Conservation (phyloP, 495 filamentous ascomycete species). For the Aspergillus saccharolyticus region DNA sequence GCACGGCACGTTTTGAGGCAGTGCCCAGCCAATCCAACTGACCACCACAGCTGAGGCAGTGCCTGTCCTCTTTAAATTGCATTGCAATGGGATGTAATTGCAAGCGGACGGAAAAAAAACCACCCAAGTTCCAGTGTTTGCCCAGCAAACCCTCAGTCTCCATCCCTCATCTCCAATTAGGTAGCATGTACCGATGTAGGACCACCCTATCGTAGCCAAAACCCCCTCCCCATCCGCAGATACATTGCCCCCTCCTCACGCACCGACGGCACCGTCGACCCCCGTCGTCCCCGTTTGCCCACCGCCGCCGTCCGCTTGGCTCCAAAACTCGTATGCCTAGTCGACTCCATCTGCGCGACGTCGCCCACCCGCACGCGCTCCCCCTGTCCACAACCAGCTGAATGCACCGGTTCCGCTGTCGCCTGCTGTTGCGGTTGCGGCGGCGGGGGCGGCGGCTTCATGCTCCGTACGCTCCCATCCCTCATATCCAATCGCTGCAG, state of each 20-base stretch:
- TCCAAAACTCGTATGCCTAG: conserved; percentile 9
- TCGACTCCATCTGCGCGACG: conserved; percentile 13
- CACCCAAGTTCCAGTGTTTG: neutral
- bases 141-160: neutral
- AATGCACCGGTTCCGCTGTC: neutral
- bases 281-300: conserved; percentile 17
- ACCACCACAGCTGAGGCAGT: conserved; percentile 4
- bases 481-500: conserved; percentile 17
- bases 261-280: conserved; percentile 21
- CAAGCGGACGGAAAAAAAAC: no score
- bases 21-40: no score
- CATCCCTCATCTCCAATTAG: neutral
- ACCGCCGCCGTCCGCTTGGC: conserved; percentile 18
- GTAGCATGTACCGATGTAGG: no score
- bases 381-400: neutral
- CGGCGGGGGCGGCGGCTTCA: conserved; percentile 16
- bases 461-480: conserved; percentile 7
- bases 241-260: conserved; percentile 32
- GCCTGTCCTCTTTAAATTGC: no score
- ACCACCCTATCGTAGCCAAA: conserved; percentile 29
- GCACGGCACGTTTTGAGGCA: no score
- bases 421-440: no score
- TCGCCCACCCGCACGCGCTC: conserved; percentile 8
- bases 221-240: conserved; percentile 32
- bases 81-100: no score